These are phyloP conservation scores for Dendrocalamus latiflorus DNA, from an alignment of 202 grass and related monocot species.

Conservation along the genomic window DNA sequence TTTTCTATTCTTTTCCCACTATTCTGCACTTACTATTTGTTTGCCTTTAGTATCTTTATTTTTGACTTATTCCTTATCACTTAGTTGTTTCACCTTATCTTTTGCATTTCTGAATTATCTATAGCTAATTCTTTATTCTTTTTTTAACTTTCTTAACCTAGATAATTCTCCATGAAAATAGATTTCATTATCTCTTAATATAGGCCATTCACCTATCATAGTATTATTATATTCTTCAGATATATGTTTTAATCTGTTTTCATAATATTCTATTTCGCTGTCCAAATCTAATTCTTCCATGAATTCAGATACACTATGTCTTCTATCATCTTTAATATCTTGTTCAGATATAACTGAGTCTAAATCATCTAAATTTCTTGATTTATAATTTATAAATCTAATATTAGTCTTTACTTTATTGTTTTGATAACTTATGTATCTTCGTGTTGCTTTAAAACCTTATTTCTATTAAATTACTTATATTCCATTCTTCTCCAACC, in stretches of 20 bases:
- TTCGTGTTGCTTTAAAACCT: not conserved
- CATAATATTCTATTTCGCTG: not conserved
- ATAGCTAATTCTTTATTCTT: not conserved
- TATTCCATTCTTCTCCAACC: not conserved
- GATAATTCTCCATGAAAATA: not conserved
- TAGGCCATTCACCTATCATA: not conserved
- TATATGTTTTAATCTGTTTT: not conserved
- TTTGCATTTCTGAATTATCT: not conserved
- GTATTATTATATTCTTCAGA: not conserved
- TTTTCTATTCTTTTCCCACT: not conserved
- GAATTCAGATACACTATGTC: not conserved
- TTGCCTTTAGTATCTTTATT: not conserved
- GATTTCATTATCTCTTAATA: not conserved
- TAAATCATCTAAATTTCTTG: not conserved
- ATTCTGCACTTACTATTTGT: not conserved
- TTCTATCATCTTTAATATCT: not conserved
- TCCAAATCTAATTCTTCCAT: not conserved
- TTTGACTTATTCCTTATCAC: not conserved
- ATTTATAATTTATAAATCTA: not conserved
- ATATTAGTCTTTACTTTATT: not conserved
- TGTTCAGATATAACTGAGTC: not conserved
- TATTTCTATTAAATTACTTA: too few relatives aligned
- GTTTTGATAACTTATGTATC: not conserved
- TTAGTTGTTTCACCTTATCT: not conserved
- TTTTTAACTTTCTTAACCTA: not conserved